Conservation (phyloP, 2,329 filamentous ascomycete species). For the Ploettnerulaceae sp. region DNA sequence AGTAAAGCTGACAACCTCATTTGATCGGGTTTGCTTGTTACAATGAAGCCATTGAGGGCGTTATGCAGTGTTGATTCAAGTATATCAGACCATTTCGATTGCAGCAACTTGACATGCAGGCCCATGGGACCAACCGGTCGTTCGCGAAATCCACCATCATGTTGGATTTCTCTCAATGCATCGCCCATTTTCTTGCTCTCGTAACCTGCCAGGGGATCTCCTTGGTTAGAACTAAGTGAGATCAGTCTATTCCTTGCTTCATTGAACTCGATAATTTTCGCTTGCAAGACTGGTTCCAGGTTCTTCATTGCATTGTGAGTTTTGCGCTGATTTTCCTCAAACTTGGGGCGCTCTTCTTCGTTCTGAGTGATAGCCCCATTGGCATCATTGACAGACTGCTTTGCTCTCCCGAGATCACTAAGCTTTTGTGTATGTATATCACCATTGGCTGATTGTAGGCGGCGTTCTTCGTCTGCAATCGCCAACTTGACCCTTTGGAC, state of each 20-base stretch:
- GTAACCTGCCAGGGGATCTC: constrained; percentile 60
- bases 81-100: constrained; percentile 78
- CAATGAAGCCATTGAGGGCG: constrained; percentile 71
- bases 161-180: constrained; percentile 63
- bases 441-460: constrained; percentile 64
- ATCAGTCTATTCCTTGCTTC: constrained; percentile 47
- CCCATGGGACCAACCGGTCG: constrained; percentile 83
- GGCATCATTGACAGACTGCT: constrained; percentile 44
- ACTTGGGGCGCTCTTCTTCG: constrained; percentile 34
- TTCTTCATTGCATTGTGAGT: constrained; percentile 34
- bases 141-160: constrained; percentile 62
- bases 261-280: constrained; percentile 51
- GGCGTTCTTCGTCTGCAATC: constrained; percentile 52
- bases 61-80: constrained; percentile 73
- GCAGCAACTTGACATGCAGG: constrained; percentile 66
- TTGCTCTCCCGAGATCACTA: constrained; percentile 54
- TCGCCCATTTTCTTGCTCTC: constrained; percentile 51
- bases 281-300: constrained; percentile 32
- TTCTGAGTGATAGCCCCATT: constrained; percentile 40
- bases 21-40: constrained; percentile 72
- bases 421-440: constrained; percentile 61
- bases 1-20: constrained; percentile 48
- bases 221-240: constrained; percentile 51
- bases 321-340: constrained; percentile 35
- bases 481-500: constrained; percentile 43